These are phyloP conservation scores for Beauveria bassiana DNA, from an alignment of 2,329 filamentous ascomycete species.

Conservation along the genomic window DNA sequence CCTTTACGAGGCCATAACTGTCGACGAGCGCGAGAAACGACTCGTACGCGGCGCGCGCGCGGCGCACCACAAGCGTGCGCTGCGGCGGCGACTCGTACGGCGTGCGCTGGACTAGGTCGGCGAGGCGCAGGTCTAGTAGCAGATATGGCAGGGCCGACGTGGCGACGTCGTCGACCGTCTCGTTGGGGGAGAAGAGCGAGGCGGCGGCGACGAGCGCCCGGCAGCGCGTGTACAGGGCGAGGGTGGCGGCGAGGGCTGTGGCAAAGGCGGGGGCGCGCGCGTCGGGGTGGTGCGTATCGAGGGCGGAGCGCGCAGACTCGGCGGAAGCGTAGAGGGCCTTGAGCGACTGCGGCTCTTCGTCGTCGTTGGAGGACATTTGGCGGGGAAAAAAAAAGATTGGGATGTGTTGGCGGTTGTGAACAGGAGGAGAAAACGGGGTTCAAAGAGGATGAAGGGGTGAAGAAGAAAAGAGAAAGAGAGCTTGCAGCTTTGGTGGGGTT, in stretches of 20 bases:
- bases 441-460: background rate
- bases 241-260: constrained; percentile 57
- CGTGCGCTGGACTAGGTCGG: constrained; percentile 68
- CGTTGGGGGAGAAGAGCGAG: constrained; percentile 85
- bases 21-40: constrained; percentile 70
- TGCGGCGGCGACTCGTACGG: constrained; percentile 44
- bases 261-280: constrained; percentile 59
- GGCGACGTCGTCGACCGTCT: constrained; percentile 76
- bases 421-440: background rate
- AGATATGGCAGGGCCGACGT: constrained; percentile 84
- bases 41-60: constrained; percentile 66
- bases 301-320: constrained; percentile 40
- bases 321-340: constrained; percentile 42
- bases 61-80: constrained; percentile 54
- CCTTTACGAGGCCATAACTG: constrained; percentile 64
- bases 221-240: constrained; percentile 67
- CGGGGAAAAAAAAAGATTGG: background rate
- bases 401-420: background rate
- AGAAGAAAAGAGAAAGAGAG: background rate
- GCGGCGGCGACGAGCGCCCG: constrained; percentile 60
- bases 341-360: constrained; percentile 39
- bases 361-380: constrained; percentile 25
- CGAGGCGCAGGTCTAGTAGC: constrained; percentile 67
- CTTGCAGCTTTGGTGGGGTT: constrained; percentile 5
- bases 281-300: constrained; percentile 58